These are phyloP conservation scores for Inonotus hispidus DNA, from an alignment of 1,284 basidiomycete species.

Conservation along the genomic window DNA sequence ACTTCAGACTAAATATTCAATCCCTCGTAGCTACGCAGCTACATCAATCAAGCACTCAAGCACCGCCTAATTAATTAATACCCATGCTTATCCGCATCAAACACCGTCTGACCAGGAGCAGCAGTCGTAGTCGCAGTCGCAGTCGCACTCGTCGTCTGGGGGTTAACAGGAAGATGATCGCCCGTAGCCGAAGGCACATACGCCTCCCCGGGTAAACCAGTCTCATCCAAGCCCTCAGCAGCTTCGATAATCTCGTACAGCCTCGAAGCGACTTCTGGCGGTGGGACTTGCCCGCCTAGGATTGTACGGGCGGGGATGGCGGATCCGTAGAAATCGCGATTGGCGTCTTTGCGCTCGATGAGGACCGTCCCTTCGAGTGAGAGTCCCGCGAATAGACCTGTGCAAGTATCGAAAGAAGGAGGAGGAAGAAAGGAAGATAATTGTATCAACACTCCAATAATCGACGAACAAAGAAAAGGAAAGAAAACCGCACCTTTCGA, in stretches of 20 bases:
- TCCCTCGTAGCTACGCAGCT: too few relatives aligned
- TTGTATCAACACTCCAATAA: neutral
- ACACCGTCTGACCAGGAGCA: slow-evolving; percentile 14
- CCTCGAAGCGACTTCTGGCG: slow-evolving; percentile 90
- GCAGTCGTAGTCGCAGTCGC: too few relatives aligned
- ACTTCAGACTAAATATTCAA: too few relatives aligned
- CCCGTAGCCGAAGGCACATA: slow-evolving; percentile 73
- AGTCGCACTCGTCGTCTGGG: neutral
- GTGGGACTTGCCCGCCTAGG: slow-evolving; percentile 87
- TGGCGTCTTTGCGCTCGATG: slow-evolving; percentile 93
- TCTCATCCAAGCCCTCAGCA: slow-evolving; percentile 75
- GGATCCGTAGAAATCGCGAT: slow-evolving; percentile 93
- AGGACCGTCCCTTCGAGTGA: slow-evolving; percentile 94
- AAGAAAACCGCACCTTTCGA: slow-evolving; percentile 66
- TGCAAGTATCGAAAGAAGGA: neutral
- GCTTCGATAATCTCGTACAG: slow-evolving; percentile 96
- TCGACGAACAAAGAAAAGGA: neutral
- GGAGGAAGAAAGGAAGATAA: neutral
- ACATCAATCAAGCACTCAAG: neutral
- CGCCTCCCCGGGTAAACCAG: slow-evolving; percentile 69
- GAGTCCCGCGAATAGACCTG: slow-evolving; percentile 92
- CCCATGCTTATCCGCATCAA: slow-evolving; percentile 15
- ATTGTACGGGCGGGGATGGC: slow-evolving; percentile 87
- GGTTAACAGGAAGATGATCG: slow-evolving; percentile 48
- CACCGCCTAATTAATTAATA: neutral